These are phyloP conservation scores for Licmophora abbreviata DNA, from an alignment of 108 stramenopile species.

Conservation along the genomic window DNA sequence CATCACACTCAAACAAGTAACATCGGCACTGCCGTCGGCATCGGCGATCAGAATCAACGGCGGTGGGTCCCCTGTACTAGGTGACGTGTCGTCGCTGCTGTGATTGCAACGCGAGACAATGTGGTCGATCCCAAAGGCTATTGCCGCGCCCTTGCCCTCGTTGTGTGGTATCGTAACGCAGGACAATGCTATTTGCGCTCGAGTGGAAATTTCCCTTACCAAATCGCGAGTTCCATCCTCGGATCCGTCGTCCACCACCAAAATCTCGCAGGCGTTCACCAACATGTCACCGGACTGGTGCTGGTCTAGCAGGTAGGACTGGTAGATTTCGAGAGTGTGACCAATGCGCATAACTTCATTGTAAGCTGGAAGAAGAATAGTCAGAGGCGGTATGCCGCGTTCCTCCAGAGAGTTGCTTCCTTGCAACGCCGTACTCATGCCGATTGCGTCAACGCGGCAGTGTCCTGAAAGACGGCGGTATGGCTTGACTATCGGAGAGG, in stretches of 20 bases:
- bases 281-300: not conserved
- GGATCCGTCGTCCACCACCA: slow-evolving; percentile 78
- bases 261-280: slow-evolving; percentile 5
- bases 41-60: slow-evolving; percentile 56
- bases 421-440: too few relatives aligned
- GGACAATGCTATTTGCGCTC: not conserved
- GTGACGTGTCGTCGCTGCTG: slow-evolving; percentile 6
- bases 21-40: slow-evolving; percentile 77
- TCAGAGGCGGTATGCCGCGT: too few relatives aligned
- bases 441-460: too few relatives aligned
- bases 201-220: slow-evolving; percentile 9
- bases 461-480: too few relatives aligned
- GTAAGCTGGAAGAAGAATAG: slow-evolving; percentile 69
- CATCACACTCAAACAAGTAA: slow-evolving; percentile 45
- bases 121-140: slow-evolving; percentile 45
- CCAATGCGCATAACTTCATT: slow-evolving; percentile 70
- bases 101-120: slow-evolving; percentile 7
- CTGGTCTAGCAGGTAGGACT: slow-evolving; percentile 26
- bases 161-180: slow-evolving; percentile 45
- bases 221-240: slow-evolving; percentile 40
- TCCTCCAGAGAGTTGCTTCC: too few relatives aligned
- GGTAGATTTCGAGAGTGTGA: slow-evolving; percentile 40
- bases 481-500: too few relatives aligned
- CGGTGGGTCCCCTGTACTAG: too few relatives aligned
- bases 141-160: slow-evolving; percentile 71